Evolutionary conservation across 805 yeast species (phyloP), one percentile per base, ranked within the genome.

Genomic region (Ogataea glucozyma): DNA sequence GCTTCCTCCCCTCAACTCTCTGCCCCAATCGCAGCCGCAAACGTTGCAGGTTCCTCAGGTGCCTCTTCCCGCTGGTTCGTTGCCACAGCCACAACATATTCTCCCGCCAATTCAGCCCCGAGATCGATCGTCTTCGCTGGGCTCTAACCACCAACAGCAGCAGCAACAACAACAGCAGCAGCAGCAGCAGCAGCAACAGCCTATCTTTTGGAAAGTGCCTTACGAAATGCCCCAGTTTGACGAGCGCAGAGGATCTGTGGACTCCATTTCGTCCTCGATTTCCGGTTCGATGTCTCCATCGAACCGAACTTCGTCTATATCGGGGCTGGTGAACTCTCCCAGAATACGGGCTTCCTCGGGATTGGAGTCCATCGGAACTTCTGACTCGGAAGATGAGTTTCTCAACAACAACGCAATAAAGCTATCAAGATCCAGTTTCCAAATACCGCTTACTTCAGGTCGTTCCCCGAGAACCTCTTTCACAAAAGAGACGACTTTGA

Each of bases 161-260:
- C 39, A 20, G 11, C 31, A 13, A 10, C 38, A 22, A 12, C 30
- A 11, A 12, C 49, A 27, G 17, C 43, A 22, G 19, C 47, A 29
- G 24, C 43, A 22, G 12, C 17, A 18, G 4, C 43, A 18, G 11
- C 27, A 32, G 17, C 45, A 31, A 8, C 64, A 54, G 37, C 60
- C 56, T 3, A 50, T 64, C 30, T 76, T 79, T 58, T 79, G 84
- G 84, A 79, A 76, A 52, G 83, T 77, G 4, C 83, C 83, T 6
- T 76, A 75, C 53, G 80, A 76, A 47, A 72, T 76, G 73, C 81
- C 82, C 0, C 49, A 43, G 12, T 47, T 50, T 18, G 46, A 47
- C 13, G 49, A 41, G 6, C 49, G 55, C 17, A 58, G 79, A 38
- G 67, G 70, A 3, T 76, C 81, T 1, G 59, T 74, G 4, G 82